These are phyloP conservation scores for Coniferiporia sulphurascens DNA, from an alignment of 1,284 basidiomycete genomes.

Conservation along the genomic window DNA sequence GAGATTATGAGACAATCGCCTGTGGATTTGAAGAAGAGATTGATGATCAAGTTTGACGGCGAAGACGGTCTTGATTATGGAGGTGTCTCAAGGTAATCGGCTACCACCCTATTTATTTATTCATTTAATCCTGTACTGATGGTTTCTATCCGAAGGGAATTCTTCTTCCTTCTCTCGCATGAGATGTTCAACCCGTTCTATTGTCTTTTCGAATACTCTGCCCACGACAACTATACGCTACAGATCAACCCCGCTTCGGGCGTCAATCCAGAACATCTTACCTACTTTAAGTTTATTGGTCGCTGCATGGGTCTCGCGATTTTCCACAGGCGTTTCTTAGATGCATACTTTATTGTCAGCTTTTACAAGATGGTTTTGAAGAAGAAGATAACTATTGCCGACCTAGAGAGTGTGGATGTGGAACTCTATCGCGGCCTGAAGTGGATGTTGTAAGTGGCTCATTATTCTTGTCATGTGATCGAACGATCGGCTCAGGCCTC, in stretches of 20 bases:
- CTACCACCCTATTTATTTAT: not conserved
- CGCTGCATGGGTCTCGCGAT: constrained; percentile 92
- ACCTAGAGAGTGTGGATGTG: constrained; percentile 87
- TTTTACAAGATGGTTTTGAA: constrained; percentile 99
- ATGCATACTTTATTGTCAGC: constrained; percentile 97
- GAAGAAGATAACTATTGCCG: constrained; percentile 81
- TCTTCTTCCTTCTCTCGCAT: constrained; percentile 95
- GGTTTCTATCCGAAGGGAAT: constrained; percentile 42
- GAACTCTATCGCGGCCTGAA: constrained; percentile 87
- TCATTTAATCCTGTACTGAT: constrained; percentile 20
- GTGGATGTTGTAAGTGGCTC: constrained; percentile 87
- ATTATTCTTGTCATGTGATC: not conserved
- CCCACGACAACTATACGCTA: constrained; percentile 98
- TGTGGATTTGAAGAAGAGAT: constrained; percentile 88
- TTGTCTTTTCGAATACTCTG: constrained; percentile 98
- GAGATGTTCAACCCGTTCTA: constrained; percentile 99
- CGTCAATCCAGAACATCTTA: constrained; percentile 97
- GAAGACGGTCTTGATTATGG: constrained; percentile 96
- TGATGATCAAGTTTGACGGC: constrained; percentile 98
- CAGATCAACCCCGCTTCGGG: constrained; percentile 98
- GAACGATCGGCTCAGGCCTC: not conserved
- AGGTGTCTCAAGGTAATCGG: constrained; percentile 75
- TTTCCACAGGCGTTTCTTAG: constrained; percentile 97
- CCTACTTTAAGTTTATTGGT: constrained; percentile 99
- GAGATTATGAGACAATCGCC: constrained; percentile 96